These are phyloP conservation scores for Candida neerlandica DNA, from an alignment of 1,139 yeast genomes.

Conservation along the genomic window DNA sequence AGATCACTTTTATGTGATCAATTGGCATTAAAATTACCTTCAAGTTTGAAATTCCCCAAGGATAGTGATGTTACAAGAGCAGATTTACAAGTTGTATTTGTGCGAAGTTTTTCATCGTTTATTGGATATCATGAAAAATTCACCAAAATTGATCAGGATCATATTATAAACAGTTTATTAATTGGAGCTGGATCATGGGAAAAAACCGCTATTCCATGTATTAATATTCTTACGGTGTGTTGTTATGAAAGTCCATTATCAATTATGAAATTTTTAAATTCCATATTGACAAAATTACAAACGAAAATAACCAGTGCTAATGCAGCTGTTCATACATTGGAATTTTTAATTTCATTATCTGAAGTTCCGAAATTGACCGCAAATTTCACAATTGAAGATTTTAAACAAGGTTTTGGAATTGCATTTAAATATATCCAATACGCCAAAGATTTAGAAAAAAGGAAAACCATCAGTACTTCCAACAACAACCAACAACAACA, in stretches of 20 bases:
- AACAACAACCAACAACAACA: conserved; percentile 2
- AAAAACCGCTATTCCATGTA: conserved; percentile 74
- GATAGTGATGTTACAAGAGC: conserved; percentile 47
- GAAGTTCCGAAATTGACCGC: conserved; percentile 69
- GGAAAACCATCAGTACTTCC: conserved; percentile 13
- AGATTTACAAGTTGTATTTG: conserved; percentile 68
- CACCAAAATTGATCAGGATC: conserved; percentile 67
- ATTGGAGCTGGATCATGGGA: conserved; percentile 76
- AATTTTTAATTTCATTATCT: conserved; percentile 67
- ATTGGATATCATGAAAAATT: conserved; percentile 66
- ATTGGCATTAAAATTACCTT: conserved; percentile 53
- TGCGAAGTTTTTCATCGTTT: conserved; percentile 66
- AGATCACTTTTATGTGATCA: conserved; percentile 62
- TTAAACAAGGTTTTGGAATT: conserved; percentile 78
- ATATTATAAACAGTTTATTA: conserved; percentile 63
- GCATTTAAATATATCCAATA: conserved; percentile 79
- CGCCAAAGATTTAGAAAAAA: conserved; percentile 53
- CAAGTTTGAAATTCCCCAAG: conserved; percentile 41
- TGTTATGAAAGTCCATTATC: conserved; percentile 81
- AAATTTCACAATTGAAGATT: conserved; percentile 76
- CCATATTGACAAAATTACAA: conserved; percentile 69
- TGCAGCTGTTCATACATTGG: conserved; percentile 75
- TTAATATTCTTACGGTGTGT: conserved; percentile 74
- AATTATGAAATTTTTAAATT: conserved; percentile 66
- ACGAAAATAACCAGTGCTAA: conserved; percentile 70